These are phyloP conservation scores for Arthrobotrys musiformis DNA, from an alignment of 2,329 filamentous ascomycete species.

Conservation along the genomic window DNA sequence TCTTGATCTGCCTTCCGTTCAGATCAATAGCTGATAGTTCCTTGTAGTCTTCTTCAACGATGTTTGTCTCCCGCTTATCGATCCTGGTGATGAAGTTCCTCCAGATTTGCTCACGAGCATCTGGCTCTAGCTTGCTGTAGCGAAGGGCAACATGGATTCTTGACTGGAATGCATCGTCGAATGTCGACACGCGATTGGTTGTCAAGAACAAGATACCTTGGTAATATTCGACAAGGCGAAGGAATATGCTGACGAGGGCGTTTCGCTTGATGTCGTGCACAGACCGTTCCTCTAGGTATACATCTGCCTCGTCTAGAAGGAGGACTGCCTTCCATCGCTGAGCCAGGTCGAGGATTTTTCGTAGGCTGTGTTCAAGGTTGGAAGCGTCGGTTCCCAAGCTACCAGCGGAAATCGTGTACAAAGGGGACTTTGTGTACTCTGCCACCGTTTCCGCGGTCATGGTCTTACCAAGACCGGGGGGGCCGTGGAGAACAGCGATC, in stretches of 20 bases:
- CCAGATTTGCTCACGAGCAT: slow-evolving; percentile 60
- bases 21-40: slow-evolving; percentile 56
- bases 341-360: slow-evolving; percentile 59
- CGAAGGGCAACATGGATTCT: slow-evolving; percentile 62
- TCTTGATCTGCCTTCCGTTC: slow-evolving; percentile 62
- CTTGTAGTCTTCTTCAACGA: slow-evolving; percentile 36
- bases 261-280: slow-evolving; percentile 62
- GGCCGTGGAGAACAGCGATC: slow-evolving; percentile 30
- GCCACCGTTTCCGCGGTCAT: slow-evolving; percentile 27
- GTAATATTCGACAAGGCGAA: slow-evolving; percentile 66
- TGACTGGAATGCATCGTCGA: slow-evolving; percentile 63
- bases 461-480: slow-evolving; percentile 35
- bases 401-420: slow-evolving; percentile 21
- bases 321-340: slow-evolving; percentile 60
- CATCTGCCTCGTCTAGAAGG: slow-evolving; percentile 61
- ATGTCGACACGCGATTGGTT: slow-evolving; percentile 65
- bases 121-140: slow-evolving; percentile 59
- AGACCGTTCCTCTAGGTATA: slow-evolving; percentile 60
- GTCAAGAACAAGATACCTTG: slow-evolving; percentile 67
- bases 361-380: slow-evolving; percentile 60
- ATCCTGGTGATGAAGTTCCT: slow-evolving; percentile 57
- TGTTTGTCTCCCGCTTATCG: background rate
- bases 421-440: slow-evolving; percentile 3
- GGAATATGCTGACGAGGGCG: slow-evolving; percentile 61
- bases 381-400: slow-evolving; percentile 62